Percentiles rank a stretch among this genome's conserved stretches.
Evolutionary conservation across 192 early-diverging fungal species (phyloP).

Genomic region (Coemansia sp.): DNA sequence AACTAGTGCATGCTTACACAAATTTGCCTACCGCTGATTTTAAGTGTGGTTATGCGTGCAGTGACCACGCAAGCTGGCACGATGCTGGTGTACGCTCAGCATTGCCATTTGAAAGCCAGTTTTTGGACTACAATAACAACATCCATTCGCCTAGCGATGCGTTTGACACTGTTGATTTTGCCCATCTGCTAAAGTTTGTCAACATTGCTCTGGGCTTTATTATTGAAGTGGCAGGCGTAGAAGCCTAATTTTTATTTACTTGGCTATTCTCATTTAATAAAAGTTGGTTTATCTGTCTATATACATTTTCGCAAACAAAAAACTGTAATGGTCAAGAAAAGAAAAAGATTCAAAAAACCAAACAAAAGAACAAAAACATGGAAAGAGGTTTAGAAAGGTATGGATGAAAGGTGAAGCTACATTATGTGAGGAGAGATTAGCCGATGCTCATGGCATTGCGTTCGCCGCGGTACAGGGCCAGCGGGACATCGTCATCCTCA

Average conservation of each 20-base stretch:
- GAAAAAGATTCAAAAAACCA: too few relatives aligned
- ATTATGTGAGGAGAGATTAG: slow-evolving; percentile 4
- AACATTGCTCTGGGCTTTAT: slow-evolving; percentile 76
- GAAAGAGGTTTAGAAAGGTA: not conserved
- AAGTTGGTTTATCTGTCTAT: too few relatives aligned
- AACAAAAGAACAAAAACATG: too few relatives aligned
- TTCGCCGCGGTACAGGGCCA: slow-evolving; percentile 60
- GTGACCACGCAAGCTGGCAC: slow-evolving; percentile 88
- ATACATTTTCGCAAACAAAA: too few relatives aligned
- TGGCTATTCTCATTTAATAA: too few relatives aligned
- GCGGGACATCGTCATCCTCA: slow-evolving; percentile 65
- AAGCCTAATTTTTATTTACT: not conserved
- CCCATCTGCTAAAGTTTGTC: slow-evolving; percentile 69
- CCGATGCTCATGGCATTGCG: slow-evolving; percentile 51
- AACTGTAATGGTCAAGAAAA: too few relatives aligned
- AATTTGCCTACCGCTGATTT: slow-evolving; percentile 21
- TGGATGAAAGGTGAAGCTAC: not conserved
- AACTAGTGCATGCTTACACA: slow-evolving; percentile 25
- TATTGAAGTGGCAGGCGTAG: slow-evolving; percentile 62
- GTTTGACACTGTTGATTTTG: slow-evolving; percentile 66
- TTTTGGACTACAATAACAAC: slow-evolving; percentile 62
- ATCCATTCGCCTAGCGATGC: slow-evolving; percentile 79
- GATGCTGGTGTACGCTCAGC: slow-evolving; percentile 78
- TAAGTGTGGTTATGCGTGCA: slow-evolving; percentile 55
- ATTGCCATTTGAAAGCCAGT: slow-evolving; percentile 69